Conservation (phyloP, 1,284 basidiomycete species). For the Mycena sp. region DNA sequence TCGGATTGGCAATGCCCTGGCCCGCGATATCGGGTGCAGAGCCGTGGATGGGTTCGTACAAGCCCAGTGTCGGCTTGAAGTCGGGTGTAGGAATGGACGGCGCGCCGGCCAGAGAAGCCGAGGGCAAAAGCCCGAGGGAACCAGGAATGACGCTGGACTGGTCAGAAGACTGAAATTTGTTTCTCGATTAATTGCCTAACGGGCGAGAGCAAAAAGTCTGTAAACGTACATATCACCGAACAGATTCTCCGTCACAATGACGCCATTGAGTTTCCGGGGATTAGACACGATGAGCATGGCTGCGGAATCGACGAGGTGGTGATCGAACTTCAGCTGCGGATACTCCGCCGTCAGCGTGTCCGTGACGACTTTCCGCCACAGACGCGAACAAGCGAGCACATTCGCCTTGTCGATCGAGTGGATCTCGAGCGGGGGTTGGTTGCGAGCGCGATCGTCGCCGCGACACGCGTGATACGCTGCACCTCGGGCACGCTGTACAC, state of each 20-base stretch:
- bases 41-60: slow-evolving; percentile 97
- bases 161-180: slow-evolving; percentile 81
- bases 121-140: slow-evolving; percentile 95
- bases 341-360: slow-evolving; percentile 87
- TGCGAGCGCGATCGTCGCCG: slow-evolving; percentile 90
- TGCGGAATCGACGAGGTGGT: slow-evolving; percentile 95
- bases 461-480: slow-evolving; percentile 94
- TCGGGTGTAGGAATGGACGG: slow-evolving; percentile 75
- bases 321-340: slow-evolving; percentile 87
- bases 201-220: not conserved
- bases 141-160: slow-evolving; percentile 98
- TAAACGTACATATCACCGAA: slow-evolving; percentile 92
- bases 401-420: slow-evolving; percentile 99
- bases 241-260: slow-evolving; percentile 94
- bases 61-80: slow-evolving; percentile 81
- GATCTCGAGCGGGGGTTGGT: slow-evolving; percentile 89
- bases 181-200: slow-evolving; percentile 2
- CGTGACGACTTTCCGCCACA: slow-evolving; percentile 94
- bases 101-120: slow-evolving; percentile 93
- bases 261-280: slow-evolving; percentile 95
- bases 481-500: slow-evolving; percentile 94
- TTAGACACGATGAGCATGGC: slow-evolving; percentile 96
- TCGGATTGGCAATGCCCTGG: slow-evolving; percentile 94
- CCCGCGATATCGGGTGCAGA: slow-evolving; percentile 98
- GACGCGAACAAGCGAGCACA: slow-evolving; percentile 92